These are phyloP conservation scores for Saccharomyces hybrid DNA, from an alignment of 1,139 yeast species.

Conservation along the genomic window DNA sequence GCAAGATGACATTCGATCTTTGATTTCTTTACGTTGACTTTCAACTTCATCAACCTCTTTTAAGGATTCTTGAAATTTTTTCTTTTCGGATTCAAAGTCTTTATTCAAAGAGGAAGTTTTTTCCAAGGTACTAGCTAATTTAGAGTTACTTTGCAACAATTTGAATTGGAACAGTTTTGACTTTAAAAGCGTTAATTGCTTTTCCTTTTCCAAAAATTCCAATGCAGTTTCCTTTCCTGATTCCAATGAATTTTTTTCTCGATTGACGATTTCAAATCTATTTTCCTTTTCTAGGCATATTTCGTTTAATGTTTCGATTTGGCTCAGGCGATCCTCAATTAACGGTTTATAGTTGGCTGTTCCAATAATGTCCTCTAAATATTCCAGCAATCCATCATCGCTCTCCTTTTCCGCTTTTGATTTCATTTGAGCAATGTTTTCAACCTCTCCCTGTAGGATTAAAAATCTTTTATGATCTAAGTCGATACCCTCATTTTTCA, in stretches of 20 bases:
- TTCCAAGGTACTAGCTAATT: constrained; percentile 36
- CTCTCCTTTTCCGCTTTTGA: constrained; percentile 89
- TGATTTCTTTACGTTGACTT: constrained; percentile 31
- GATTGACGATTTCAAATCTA: constrained; percentile 71
- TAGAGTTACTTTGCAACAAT: constrained; percentile 37
- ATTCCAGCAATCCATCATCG: constrained; percentile 91
- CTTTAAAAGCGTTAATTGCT: constrained; percentile 46
- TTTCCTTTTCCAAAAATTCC: constrained; percentile 57
- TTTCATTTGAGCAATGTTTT: constrained; percentile 96
- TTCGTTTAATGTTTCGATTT: constrained; percentile 67
- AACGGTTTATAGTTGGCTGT: constrained; percentile 74
- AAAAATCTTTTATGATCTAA: constrained; percentile 90
- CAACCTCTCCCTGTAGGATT: constrained; percentile 96
- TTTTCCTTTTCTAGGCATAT: constrained; percentile 74
- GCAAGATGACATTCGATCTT: constrained; percentile 6
- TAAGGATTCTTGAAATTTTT: constrained; percentile 39
- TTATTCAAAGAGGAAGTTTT: constrained; percentile 37
- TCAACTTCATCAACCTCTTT: constrained; percentile 35
- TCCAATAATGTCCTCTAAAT: constrained; percentile 93
- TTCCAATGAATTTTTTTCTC: constrained; percentile 66
- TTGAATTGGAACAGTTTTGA: constrained; percentile 54
- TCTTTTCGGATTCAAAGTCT: constrained; percentile 42
- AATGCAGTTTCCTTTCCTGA: constrained; percentile 64
- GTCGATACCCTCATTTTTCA: constrained; percentile 85
- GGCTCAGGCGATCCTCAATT: constrained; percentile 56